Base-by-base conservation (phyloP, 345 rosid genomes). In the Arabidopsis arenosa region DNA sequence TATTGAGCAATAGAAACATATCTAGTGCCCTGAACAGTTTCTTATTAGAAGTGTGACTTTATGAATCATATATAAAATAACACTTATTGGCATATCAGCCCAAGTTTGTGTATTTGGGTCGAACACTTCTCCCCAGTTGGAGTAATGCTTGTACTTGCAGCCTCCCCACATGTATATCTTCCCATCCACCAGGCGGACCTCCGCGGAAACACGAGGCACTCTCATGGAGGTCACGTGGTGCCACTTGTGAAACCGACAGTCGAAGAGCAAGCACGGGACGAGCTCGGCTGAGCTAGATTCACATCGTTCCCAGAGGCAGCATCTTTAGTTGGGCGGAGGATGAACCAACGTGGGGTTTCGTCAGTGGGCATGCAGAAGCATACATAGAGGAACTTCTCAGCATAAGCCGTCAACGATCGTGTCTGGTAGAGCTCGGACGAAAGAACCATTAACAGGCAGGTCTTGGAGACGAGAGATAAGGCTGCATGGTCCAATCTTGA, bases 161-260 rank as follows among this genome's bases (percentile, higher is more conserved):
- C 97, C 91, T 0, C 93, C 97, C 52, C 87, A 75, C 35, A 91
- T 89, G 41, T 86, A 87, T 11, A 91, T 68, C 71, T 81, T 86
- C 0, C 70, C 86, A 5, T 75, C 80, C 13, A 86, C 79, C 2
- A 80, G 84, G 0, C 86, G 88, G 0, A 89, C 84, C 0, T 89
- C 89, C 5, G 92, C 73, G 55, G 89, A 58, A 58, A 17, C 84
- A 61, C 87, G 92, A 5, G 81, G 66, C 18, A 85, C 71, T 2
- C 75, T 82, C 92, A 89, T 88, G 51, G 40, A 62, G 7, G 89
- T 84, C 28, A 80, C 80, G 6, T 68, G 41, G 56, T 73, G 76
- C 93, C 92, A 91, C 11, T 66, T 70, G 84, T 85, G 81, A 68
- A 69, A 57, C 9, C 92, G 85, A 84, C 90, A 87, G 52, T 91